Evolutionary conservation across 306 rosid genomes (phyloP), one percentile per base, ranked within the genome.

Genomic region (Inga oerstediana): DNA sequence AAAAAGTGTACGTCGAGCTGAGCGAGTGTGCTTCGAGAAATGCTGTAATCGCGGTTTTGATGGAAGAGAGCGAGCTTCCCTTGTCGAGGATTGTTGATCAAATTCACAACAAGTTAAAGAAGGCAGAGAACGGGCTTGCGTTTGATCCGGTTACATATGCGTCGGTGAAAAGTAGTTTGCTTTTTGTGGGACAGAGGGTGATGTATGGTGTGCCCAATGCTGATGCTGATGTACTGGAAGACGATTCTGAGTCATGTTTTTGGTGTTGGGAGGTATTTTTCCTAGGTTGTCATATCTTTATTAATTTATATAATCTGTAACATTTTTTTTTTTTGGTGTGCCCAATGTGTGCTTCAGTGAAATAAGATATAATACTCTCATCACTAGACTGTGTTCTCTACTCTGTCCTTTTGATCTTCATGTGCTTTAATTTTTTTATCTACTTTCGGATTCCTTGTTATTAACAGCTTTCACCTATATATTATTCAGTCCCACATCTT

Each of bases 241-340:
- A 96, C 51, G 86, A 86, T 16, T 91, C 98, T 0, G 85, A 88
- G 19, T 86, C 91, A 1, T 92, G 97, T 45, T 93, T 96, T 7
- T 96, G 99, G 99, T 96, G 99, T 79, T 96, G 99, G 99, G 98
- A 96, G 99, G 99, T 96, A 78, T 80, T 75, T 72, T 48, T 24
- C 14, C 8, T 51, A 15, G 22, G 2, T 15, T 43, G 39, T 10
- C 32, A 15, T 37, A 0, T 11, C 1, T 69, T 52, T 37, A 70
- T 24, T 24, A 62, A 66, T 41, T 10, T 22, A 15, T 76, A 69
- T 74, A 34, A 67, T 49, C 16, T 69, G 43, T 39, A 37, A 58
- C 15, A 22, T 35, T 61, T 13, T n/a, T n/a, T n/a, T n/a, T n/a
- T n/a, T n/a, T n/a, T n/a, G n/a, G n/a, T n/a, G n/a, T n/a, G n/a